These are phyloP conservation scores for Trichoderma endophyticum DNA, from an alignment of 2,329 filamentous ascomycete genomes.

Conservation along the genomic window DNA sequence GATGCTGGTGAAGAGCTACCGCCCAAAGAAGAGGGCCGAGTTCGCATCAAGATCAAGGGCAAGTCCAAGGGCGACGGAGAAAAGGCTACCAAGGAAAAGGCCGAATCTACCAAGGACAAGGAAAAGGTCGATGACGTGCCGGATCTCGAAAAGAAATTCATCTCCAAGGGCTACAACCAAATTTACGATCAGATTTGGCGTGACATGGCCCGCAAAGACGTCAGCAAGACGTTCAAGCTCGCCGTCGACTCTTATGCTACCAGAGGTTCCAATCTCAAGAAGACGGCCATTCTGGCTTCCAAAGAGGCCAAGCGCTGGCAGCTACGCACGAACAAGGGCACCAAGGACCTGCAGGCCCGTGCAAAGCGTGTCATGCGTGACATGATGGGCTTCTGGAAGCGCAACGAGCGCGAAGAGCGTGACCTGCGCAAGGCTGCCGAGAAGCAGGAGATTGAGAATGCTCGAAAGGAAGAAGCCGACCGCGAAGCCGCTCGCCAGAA, in stretches of 20 bases:
- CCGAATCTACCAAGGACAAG: slow-evolving; percentile 52
- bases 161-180: slow-evolving; percentile 91
- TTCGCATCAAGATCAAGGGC: slow-evolving; percentile 61
- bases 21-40: slow-evolving; percentile 56
- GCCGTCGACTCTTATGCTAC: slow-evolving; percentile 81
- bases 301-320: slow-evolving; percentile 99
- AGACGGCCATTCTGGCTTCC: slow-evolving; percentile 92
- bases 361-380: slow-evolving; percentile 98
- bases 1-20: slow-evolving; percentile 72
- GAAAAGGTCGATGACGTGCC: slow-evolving; percentile 51
- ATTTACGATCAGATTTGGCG: slow-evolving; percentile 98
- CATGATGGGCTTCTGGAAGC: slow-evolving; percentile 99
- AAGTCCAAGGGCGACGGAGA: slow-evolving; percentile 44
- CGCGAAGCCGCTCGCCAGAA: slow-evolving; percentile 96
- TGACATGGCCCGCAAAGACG: slow-evolving; percentile 88
- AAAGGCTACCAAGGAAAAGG: slow-evolving; percentile 40
- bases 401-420: slow-evolving; percentile 95
- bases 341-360: slow-evolving; percentile 93
- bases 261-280: slow-evolving; percentile 93
- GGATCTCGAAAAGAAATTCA: slow-evolving; percentile 63
- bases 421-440: slow-evolving; percentile 92
- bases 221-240: slow-evolving; percentile 86
- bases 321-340: slow-evolving; percentile 94
- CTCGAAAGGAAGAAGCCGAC: slow-evolving; percentile 93
- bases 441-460: slow-evolving; percentile 92